Evolutionary conservation across 441 rosid genomes (phyloP), one percentile per base, ranked within the genome.

Genomic region (Gossypium gossypioides): DNA sequence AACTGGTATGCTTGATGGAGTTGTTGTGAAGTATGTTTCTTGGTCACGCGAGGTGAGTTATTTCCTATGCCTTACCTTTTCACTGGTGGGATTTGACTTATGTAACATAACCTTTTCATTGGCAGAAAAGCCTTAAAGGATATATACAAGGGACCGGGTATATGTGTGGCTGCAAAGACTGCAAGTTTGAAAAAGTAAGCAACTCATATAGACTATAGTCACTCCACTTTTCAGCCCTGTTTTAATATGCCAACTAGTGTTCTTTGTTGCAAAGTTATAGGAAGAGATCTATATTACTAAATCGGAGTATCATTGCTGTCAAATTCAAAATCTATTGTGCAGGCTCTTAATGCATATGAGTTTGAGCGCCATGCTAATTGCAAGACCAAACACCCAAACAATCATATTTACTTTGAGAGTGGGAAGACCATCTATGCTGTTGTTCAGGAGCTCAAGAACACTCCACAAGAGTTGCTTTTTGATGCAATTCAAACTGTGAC

Each of bases 321-420:
- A 42, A 18, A 44, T 67, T 60, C 42, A 32, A 76, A 66, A 37
- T 63, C 52, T 58, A n/a, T 74, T 21, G 16, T 79, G 74, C 81
- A 85, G 88, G 51, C 81, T 77, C 80, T 82, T 40, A 85, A 85
- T 72, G 88, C 86, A 1, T 82, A 81, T 54, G 86, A 85, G 78
- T 81, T 85, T 73, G 88, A 85, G 78, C 81, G 81, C 27, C 88
- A 85, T 68, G 88, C 88, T 71, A 80, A 72, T 70, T 85, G 88
- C 83, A 85, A 82, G 78, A 85, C 88, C 59, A 85, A 82, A 74
- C 88, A 82, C 81, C 88, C 88, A 15, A 82, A 85, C 44, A 83
- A 85, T 79, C 88, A 81, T 68, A 85, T 85, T 68, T 85, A 81
- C 82, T 81, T 85, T 52, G 83, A 79, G 72, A 82, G 75, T 48